Conservation (phyloP, 345 rosid species). For the Bruguiera gymnorhiza region DNA sequence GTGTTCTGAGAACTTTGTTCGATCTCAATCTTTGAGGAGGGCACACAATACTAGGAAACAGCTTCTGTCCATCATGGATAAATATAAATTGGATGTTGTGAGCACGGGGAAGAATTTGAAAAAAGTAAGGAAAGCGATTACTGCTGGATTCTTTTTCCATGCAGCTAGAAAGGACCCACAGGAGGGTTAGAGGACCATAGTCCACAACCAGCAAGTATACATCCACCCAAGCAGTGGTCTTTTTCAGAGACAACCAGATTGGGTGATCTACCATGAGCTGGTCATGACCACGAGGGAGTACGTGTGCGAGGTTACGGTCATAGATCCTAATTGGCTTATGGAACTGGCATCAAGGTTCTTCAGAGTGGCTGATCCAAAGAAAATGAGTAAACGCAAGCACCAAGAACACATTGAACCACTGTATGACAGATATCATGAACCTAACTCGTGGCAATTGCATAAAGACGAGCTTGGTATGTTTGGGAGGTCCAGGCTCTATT, state of each 20-base stretch:
- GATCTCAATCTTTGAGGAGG: slow-evolving; percentile 69
- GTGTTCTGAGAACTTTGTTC: slow-evolving; percentile 90
- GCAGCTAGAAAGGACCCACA: slow-evolving; percentile 84
- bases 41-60: slow-evolving; percentile 90
- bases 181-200: slow-evolving; percentile 77
- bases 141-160: slow-evolving; percentile 92
- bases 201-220: slow-evolving; percentile 81
- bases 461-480: slow-evolving; percentile 57
- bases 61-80: slow-evolving; percentile 86
- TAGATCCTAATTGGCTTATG: slow-evolving; percentile 91
- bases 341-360: slow-evolving; percentile 89
- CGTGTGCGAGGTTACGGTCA: slow-evolving; percentile 81
- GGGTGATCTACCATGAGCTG: slow-evolving; percentile 91
- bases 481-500: too few relatives aligned
- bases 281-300: slow-evolving; percentile 95
- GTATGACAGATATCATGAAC: slow-evolving; percentile 83
- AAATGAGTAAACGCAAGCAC: slow-evolving; percentile 89
- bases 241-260: slow-evolving; percentile 91
- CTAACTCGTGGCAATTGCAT: slow-evolving; percentile 86
- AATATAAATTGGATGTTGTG: slow-evolving; percentile 79
- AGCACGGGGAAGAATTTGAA: slow-evolving; percentile 72
- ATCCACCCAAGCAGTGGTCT: slow-evolving; percentile 91
- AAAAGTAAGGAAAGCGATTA: slow-evolving; percentile 77
- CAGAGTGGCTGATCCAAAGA: slow-evolving; percentile 77
- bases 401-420: slow-evolving; percentile 86